Evolutionary conservation across 1,284 basidiomycete genomes (phyloP).

Genomic region (Takashimella koratensis): DNA sequence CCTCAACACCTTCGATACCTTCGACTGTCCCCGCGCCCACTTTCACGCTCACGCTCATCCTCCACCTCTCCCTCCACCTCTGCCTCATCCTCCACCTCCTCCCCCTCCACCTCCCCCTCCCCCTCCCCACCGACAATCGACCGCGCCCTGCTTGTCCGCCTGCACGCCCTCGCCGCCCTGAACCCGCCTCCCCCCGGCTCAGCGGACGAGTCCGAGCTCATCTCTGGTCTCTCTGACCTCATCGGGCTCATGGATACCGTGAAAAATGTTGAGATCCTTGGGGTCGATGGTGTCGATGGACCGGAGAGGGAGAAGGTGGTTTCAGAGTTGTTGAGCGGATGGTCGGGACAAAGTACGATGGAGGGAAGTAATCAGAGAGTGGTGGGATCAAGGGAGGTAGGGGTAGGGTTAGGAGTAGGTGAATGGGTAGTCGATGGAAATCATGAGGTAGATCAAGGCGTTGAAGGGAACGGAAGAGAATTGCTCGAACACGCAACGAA

Average conservation of each 20-base stretch:
- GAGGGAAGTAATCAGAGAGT: too few relatives aligned
- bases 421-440: not conserved
- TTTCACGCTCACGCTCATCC: too few relatives aligned
- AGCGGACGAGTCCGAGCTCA: slow-evolving; percentile 7
- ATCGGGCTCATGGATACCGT: slow-evolving; percentile 24
- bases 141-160: slow-evolving; percentile 7
- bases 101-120: slow-evolving; percentile 8
- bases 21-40: too few relatives aligned
- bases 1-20: too few relatives aligned
- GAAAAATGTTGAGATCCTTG: slow-evolving; percentile 7
- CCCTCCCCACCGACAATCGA: slow-evolving; percentile 8
- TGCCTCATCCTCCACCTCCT: slow-evolving; percentile 2
- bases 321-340: too few relatives aligned
- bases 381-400: too few relatives aligned
- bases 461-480: slow-evolving; percentile 2
- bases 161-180: slow-evolving; percentile 15
- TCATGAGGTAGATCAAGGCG: not conserved
- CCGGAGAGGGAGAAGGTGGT: too few relatives aligned
- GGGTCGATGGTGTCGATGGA: slow-evolving; percentile 5
- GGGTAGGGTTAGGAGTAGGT: too few relatives aligned
- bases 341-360: too few relatives aligned
- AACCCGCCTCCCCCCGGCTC: slow-evolving; percentile 12
- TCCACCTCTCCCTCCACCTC: slow-evolving; percentile 2
- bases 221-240: slow-evolving; percentile 16
- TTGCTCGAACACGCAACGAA: slow-evolving; percentile 14